Base-by-base conservation (phyloP, 306 rosid genomes). In the Begonia fuchsioides region DNA sequence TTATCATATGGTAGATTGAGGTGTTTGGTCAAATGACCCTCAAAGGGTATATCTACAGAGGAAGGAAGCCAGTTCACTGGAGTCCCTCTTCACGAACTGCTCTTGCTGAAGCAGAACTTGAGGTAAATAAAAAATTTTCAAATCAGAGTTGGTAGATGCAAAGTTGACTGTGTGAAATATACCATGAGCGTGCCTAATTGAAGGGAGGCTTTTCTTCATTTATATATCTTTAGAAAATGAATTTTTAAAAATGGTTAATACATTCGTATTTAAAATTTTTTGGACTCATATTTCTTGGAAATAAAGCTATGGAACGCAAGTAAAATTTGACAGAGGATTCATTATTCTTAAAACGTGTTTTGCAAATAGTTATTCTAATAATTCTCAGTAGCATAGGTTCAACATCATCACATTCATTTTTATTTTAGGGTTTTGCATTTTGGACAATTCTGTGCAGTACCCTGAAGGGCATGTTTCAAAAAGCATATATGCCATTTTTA, bases 61-160 rank as follows among this genome's bases (percentile, higher is more conserved):
- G 98, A 57, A 77, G 92, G 67, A 90, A 90, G 66, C 98, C 98
- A 39, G 98, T 90, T 67, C 98, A 90, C 68, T 90, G 98, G 98
- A 90, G 98, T 67, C 98, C 95, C 60, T 90, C 98, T 5, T 85
- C 98, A 50, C 76, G 76, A 54, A 90, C 98, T 55, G 98, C 98
- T 67, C 98, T 90, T 67, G 98, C 98, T 58, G 98, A 90, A 77
- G 98, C 98, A 16, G 98, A 90, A 66, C 70, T 90, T 65, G 98
- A 90, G 98, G 98, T 87, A 74, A 53, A 56, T 50, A 2, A 19
- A 19, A n/a, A 26, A 26, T 26, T 26, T 26, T 26, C 35, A 26
- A 3, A 26, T 0, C 8, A 26, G 35, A 26, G 35, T 26, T 26
- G 35, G 35, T 8, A 26, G 7, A 26, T 2, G 3, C 2, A 26